Evolutionary conservation across 1,139 yeast species (phyloP), one percentile per base, ranked within the genome.

Genomic region (Pneumocystis oryctolagi): DNA sequence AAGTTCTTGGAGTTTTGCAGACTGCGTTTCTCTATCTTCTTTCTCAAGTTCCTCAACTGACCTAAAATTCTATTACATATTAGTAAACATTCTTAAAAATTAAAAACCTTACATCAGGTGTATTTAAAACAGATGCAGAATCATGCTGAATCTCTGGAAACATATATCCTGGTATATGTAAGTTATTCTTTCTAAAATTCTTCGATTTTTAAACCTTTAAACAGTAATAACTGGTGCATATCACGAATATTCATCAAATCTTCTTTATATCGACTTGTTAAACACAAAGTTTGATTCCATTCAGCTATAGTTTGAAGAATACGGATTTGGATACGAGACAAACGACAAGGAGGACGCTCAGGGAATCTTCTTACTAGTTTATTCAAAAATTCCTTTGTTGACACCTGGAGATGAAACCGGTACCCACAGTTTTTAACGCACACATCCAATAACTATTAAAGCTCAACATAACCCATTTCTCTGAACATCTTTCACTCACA

Each of bases 381-480:
- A 73, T 92, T 92, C 71, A 92, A 79, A 70, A 92, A 92, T 72
- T 92, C 98, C 75, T 92, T 92, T 67, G 97, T 82, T 8, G 96
- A 87, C 63, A 92, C 88, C 75, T 94, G 98, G 63, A 92, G 79
- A 68, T 92, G 98, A 76, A 92, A 84, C 3, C 98, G 97, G 73
- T 90, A 94, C 2, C 98, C 98, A 77, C 99, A 92, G 75, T 92
- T 92, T 76, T 92, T 92, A 63, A 92, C 98, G 70, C 94, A 79
- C 65, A 89, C 89, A 72, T 92, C 99, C 68, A 92, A 81, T 63
- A 86, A 71, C 65, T 72, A 34, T 16, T 20, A 18, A 9, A 6
- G 2, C 1, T 9, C 30, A 58, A 5, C n/a, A 35, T 72, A 4
- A 79, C 69, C 9, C 16, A 25, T 20, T 20, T 5, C 40, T 12